These are phyloP conservation scores for Dryas alaskensis DNA, from an alignment of 306 rosid species.

Conservation along the genomic window DNA sequence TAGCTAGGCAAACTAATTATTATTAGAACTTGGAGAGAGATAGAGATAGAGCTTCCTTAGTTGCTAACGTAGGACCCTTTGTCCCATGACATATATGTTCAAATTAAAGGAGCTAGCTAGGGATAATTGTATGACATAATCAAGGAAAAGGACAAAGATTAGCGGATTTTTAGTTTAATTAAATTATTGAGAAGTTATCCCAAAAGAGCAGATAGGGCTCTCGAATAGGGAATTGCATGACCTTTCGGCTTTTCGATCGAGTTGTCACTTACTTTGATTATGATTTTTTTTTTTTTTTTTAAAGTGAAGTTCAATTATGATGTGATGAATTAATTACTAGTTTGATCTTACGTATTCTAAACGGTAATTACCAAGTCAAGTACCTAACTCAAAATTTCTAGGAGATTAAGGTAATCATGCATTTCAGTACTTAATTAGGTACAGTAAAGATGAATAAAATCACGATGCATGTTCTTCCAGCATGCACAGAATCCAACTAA, in stretches of 20 bases:
- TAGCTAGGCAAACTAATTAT: conserved; percentile 3
- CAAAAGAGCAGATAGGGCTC: background rate
- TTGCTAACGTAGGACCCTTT: conserved; percentile 15
- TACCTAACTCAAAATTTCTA: no score
- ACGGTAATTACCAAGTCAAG: background rate
- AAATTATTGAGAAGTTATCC: conserved; percentile 11
- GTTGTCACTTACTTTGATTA: background rate
- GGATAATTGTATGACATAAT: conserved; percentile 31
- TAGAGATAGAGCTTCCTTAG: background rate
- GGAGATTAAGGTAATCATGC: no score
- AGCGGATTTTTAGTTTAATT: background rate
- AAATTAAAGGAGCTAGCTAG: no score
- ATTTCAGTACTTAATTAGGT: no score
- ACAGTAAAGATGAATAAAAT: no score
- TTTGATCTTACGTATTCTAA: background rate
- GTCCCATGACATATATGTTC: background rate
- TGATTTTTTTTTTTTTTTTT: background rate
- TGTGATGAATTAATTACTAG: background rate
- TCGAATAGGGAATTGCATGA: background rate
- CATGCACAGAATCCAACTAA: no score
- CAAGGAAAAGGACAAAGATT: conserved; percentile 25
- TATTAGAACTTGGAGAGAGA: background rate
- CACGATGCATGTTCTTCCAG: no score
- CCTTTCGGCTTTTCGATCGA: background rate
- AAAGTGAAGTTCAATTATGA: background rate